Conservation (phyloP, 2,329 filamentous ascomycete genomes). For the Biscogniauxia marginata region DNA sequence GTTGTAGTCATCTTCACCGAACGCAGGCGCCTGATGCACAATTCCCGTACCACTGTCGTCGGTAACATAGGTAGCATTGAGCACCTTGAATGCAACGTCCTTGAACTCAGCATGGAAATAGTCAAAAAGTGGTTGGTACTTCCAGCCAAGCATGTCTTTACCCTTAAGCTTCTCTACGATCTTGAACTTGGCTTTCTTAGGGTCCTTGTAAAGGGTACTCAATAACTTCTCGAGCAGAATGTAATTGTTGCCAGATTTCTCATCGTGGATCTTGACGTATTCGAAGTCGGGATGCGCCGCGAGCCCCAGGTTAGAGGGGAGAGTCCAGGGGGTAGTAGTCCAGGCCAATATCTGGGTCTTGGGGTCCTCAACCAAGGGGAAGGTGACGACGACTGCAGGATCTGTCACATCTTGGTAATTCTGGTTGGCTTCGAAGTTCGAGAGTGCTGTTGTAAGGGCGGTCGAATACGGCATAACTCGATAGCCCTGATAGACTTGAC, state of each 20-base stretch:
- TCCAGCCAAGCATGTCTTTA: constrained; percentile 82
- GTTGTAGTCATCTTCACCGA: constrained; percentile 94
- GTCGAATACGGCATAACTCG: constrained; percentile 96
- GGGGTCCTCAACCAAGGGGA: constrained; percentile 77
- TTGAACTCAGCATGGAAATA: constrained; percentile 91
- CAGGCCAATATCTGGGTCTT: constrained; percentile 77
- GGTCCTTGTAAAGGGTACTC: constrained; percentile 85
- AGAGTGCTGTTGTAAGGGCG: constrained; percentile 81
- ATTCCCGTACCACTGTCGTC: constrained; percentile 89
- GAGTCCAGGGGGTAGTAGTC: constrained; percentile 86
- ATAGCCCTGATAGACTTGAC: constrained; percentile 83
- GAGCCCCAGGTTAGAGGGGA: constrained; percentile 77
- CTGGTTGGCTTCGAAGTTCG: constrained; percentile 91
- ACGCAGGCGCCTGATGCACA: constrained; percentile 90
- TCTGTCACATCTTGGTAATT: constrained; percentile 95
- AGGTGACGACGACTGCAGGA: constrained; percentile 83
- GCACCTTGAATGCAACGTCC: constrained; percentile 75
- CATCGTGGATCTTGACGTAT: constrained; percentile 83
- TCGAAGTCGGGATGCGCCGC: constrained; percentile 81
- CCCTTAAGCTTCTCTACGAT: constrained; percentile 77
- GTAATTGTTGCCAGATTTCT: constrained; percentile 78
- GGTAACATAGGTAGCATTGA: constrained; percentile 84
- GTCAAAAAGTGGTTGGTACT: constrained; percentile 83
- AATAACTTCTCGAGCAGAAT: constrained; percentile 81
- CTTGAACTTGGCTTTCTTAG: constrained; percentile 92